Base-by-base conservation (phyloP, 2,329 filamentous ascomycete species). In the Fusarium sulawesiense region DNA sequence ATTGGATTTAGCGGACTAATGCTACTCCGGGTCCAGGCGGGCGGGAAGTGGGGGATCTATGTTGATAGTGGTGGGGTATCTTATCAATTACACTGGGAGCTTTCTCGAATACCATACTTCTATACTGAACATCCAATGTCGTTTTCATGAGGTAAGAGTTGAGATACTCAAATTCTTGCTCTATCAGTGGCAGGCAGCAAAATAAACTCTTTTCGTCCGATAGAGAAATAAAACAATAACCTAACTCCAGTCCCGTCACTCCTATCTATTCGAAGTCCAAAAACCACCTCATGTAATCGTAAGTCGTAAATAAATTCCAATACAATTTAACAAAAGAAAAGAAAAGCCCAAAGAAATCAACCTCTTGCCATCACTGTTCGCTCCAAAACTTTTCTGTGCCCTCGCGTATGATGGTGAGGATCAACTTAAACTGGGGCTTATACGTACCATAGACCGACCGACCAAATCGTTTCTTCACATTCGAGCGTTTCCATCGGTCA, bases 21-120 rank as follows among this genome's bases (percentile, higher is more conserved):
- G 45, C 63, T 66, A 37, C 61, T 66, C 63, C 63, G 63, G n/a
- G 58, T 12, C 37, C 59, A 20, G 48, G 9, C 12, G 2, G 40
- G 13, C 67, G 67, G 67, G 8, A 71, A 60, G 67, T 70, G 67
- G 67, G 53, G 57, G 21, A 14, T 51, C 11, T 10, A 11, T 18
- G 11, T 11, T 18, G 32, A 37, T 37, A n/a, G 14, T 16, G 25
- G 65, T 65, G 53, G 60, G 48, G 61, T 60, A 60, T 65, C 62
- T 60, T 65, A 60, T 65, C 40, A 65, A 16, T 47, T n/a, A 11
- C 34, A 37, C 34, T 37, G 10, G 34, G 46, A 64, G 62, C 51
- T 40, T 50, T 46, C 47, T 48, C 3, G 5, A 27, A 40, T 23
- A 25, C 50, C 46, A 65, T 54, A 0, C 18, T 37, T 37, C 10